phyloP scores from a whole-genome alignment of 2,329 filamentous ascomycete species.

The Hypomyces rosellus region DNA sequence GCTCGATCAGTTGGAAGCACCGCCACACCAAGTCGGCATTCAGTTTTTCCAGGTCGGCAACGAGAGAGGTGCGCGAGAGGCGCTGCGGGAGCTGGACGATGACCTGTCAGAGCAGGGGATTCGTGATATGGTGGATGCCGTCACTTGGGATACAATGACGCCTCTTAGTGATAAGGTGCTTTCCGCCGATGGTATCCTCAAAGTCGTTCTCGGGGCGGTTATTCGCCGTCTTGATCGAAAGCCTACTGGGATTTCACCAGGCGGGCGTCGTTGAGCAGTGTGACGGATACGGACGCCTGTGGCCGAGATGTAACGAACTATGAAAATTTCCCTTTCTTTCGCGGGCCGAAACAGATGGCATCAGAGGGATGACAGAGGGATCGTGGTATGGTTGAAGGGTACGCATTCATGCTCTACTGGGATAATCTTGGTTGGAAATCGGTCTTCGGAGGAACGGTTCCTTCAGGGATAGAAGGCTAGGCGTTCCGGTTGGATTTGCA shows the following conservation, averaged over 20 bases:
- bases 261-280: too few species aligned
- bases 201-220: slow-evolving; percentile 74
- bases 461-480: too few species aligned
- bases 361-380: too few species aligned
- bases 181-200: slow-evolving; percentile 67
- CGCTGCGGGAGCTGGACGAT: slow-evolving; percentile 71
- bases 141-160: slow-evolving; percentile 58
- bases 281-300: too few species aligned
- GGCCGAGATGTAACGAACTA: too few species aligned
- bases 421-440: too few species aligned
- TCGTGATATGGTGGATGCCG: slow-evolving; percentile 88
- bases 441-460: too few species aligned
- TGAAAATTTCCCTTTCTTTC: too few species aligned
- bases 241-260: neutral
- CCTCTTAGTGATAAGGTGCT: slow-evolving; percentile 38
- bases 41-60: slow-evolving; percentile 94
- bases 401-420: too few species aligned
- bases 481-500: too few species aligned
- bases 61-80: slow-evolving; percentile 57
- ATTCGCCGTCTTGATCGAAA: slow-evolving; percentile 39
- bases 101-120: slow-evolving; percentile 49
- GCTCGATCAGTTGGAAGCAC: slow-evolving; percentile 63
- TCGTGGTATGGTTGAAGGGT: too few species aligned
- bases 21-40: slow-evolving; percentile 77
- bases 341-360: too few species aligned